These are phyloP conservation scores for Solanum clarkiae DNA, from an alignment of 257 asterid species.

Conservation along the genomic window DNA sequence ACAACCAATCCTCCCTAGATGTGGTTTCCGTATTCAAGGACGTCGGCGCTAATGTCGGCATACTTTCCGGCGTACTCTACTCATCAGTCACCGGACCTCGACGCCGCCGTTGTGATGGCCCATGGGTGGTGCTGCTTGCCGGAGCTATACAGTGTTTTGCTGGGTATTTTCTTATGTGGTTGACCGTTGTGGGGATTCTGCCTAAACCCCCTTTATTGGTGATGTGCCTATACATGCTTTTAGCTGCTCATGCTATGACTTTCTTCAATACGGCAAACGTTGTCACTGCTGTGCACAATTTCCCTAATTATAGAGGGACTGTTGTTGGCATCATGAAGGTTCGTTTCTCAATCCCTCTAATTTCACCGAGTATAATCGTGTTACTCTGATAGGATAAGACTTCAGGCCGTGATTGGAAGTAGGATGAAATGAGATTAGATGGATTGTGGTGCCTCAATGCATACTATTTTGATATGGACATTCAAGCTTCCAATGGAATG, in stretches of 20 bases:
- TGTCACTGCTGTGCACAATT: slow-evolving; percentile 78
- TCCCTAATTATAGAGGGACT: slow-evolving; percentile 66
- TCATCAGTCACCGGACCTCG: slow-evolving; percentile 15
- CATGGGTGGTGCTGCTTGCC: slow-evolving; percentile 62
- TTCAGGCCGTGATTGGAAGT: neutral
- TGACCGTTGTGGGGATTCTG: slow-evolving; percentile 54
- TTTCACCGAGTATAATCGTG: neutral
- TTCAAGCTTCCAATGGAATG: neutral
- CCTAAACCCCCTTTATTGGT: slow-evolving; percentile 38
- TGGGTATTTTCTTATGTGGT: slow-evolving; percentile 85
- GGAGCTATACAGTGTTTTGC: slow-evolving; percentile 75
- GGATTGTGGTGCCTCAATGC: neutral
- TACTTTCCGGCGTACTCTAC: slow-evolving; percentile 75
- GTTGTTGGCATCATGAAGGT: slow-evolving; percentile 92
- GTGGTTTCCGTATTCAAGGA: slow-evolving; percentile 78
- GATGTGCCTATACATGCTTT: slow-evolving; percentile 69
- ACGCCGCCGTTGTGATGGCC: slow-evolving; percentile 24
- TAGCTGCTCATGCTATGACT: slow-evolving; percentile 90
- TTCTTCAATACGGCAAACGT: slow-evolving; percentile 85
- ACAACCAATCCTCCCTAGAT: slow-evolving; percentile 66
- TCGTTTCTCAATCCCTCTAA: neutral
- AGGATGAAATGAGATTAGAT: neutral
- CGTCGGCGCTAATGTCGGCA: slow-evolving; percentile 74
- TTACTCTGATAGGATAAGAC: neutral
- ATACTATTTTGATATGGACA: neutral